phyloP scores from a whole-genome alignment of 345 rosid genomes.

The Melaleuca quinquenervia region DNA sequence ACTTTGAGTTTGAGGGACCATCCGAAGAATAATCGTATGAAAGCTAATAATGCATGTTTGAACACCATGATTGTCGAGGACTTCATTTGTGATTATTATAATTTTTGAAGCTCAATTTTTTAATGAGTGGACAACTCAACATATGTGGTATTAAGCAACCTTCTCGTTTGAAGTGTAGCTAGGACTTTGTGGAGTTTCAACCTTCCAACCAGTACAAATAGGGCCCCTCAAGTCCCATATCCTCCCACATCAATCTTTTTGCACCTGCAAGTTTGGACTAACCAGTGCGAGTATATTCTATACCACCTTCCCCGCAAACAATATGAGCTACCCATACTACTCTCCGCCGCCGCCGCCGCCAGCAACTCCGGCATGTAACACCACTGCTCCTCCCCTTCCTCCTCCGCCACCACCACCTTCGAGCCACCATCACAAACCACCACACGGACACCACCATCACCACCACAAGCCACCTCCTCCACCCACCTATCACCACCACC shows the following conservation, averaged over 20 bases:
- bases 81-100: neutral
- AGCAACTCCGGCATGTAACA: neutral
- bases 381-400: neutral
- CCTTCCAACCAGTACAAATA: neutral
- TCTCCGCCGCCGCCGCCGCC: constrained; percentile 5
- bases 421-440: neutral
- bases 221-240: neutral
- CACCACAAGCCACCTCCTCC: neutral
- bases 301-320: neutral
- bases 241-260: neutral
- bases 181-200: neutral
- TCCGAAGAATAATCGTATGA: neutral
- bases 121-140: neutral
- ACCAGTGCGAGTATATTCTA: neutral
- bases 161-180: neutral
- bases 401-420: neutral
- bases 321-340: constrained; percentile 7
- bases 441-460: constrained; percentile 1
- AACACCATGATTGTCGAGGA: neutral
- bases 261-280: neutral
- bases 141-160: neutral
- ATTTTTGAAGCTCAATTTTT: neutral
- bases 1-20: neutral
- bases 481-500: neutral
- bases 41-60: neutral